These are phyloP conservation scores for Trametes maxima DNA, from an alignment of 768 basidiomycete genomes.

Conservation along the genomic window DNA sequence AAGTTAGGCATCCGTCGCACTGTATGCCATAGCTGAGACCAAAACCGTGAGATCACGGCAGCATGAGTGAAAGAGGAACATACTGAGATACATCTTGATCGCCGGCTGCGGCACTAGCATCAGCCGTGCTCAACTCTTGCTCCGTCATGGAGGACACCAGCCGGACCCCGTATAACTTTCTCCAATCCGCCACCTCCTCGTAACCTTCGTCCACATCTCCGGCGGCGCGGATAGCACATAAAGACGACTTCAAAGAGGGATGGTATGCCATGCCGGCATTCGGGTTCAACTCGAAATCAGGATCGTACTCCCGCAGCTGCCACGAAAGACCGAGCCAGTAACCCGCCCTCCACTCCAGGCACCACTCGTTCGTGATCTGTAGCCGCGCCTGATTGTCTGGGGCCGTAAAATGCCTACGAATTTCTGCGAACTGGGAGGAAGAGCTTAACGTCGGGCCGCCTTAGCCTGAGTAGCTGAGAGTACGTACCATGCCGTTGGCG, in stretches of 20 bases:
- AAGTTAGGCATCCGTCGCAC: not conserved
- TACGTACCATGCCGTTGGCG: conserved; percentile 7
- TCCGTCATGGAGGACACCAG: no score
- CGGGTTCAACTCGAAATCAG: not conserved
- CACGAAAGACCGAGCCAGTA: not conserved
- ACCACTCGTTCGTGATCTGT: not conserved
- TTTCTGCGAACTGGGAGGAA: not conserved
- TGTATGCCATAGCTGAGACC: not conserved
- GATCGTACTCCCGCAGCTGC: conserved; percentile 1
- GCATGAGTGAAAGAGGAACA: not conserved
- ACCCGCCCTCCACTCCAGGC: not conserved
- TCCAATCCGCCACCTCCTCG: not conserved
- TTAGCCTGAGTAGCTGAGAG: not conserved
- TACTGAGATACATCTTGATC: no score
- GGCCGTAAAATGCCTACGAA: not conserved
- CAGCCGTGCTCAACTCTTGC: no score
- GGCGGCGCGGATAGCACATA: not conserved
- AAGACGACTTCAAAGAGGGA: not conserved
- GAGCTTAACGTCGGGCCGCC: not conserved
- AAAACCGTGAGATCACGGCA: not conserved
- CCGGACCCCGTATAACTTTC: not conserved
- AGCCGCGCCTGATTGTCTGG: not conserved
- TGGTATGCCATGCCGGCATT: not conserved
- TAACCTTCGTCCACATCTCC: not conserved
- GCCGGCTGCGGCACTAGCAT: no score